phyloP scores from a whole-genome alignment of 202 grass and related monocot species.

The Zizania palustris region DNA sequence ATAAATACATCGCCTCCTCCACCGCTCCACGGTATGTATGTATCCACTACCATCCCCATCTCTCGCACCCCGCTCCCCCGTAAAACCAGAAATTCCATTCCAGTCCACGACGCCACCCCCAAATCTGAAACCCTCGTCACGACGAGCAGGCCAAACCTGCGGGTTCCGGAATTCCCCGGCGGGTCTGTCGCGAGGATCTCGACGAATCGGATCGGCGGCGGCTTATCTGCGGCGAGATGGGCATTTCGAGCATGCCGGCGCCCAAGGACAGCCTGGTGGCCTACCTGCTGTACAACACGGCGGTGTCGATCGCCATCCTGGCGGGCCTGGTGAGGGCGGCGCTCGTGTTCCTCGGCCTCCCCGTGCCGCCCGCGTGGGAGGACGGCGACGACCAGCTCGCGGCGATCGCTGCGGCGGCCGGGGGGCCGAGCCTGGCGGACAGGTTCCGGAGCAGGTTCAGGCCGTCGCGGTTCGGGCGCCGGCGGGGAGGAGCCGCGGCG shows the following conservation, averaged over 20 bases:
- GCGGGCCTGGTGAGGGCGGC: conserved; percentile 47
- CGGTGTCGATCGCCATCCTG: conserved; percentile 64
- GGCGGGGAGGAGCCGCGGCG: conserved; percentile 5
- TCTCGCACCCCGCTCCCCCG: not conserved
- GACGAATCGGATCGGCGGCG: conserved; percentile 5
- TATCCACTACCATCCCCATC: conserved; percentile 8
- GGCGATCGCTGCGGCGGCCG: not conserved
- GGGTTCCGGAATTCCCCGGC: not conserved
- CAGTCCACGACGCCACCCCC: not conserved
- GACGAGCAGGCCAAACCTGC: not conserved
- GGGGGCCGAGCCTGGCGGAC: conserved; percentile 56
- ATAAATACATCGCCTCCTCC: conserved; percentile 41
- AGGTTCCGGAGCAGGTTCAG: conserved; percentile 61
- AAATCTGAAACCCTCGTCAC: conserved; percentile 18
- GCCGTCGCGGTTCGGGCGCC: conserved; percentile 54
- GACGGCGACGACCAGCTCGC: conserved; percentile 28
- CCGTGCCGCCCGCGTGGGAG: conserved; percentile 10
- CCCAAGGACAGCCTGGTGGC: conserved; percentile 69
- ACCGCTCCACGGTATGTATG: no score
- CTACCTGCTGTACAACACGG: conserved; percentile 67
- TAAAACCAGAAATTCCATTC: conserved; percentile 31
- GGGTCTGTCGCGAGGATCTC: not conserved
- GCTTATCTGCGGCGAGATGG: conserved; percentile 49
- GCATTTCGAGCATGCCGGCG: conserved; percentile 70
- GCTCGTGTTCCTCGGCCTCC: conserved; percentile 56